Conservation (phyloP, 129 eudicot species). For the Erigeron canadensis region DNA sequence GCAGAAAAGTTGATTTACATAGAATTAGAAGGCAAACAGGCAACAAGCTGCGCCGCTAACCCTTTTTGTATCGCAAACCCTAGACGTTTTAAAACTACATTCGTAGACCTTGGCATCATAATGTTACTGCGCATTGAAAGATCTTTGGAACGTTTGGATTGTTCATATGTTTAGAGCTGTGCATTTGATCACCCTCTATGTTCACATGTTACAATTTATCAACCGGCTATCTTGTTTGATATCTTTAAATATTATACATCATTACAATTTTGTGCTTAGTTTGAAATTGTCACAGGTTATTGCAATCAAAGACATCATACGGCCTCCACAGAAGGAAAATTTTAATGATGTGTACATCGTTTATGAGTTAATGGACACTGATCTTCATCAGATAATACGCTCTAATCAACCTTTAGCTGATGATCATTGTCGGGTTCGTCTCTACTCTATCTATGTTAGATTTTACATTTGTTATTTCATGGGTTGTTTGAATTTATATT, state of each 20-base stretch:
- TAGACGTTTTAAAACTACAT: too few species aligned
- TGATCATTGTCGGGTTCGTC: slow-evolving; percentile 99
- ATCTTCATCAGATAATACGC: slow-evolving; percentile 94
- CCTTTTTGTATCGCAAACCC: too few species aligned
- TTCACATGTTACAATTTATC: background rate
- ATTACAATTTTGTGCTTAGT: slow-evolving; percentile 3
- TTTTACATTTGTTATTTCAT: too few species aligned
- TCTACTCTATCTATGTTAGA: too few species aligned
- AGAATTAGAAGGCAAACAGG: too few species aligned
- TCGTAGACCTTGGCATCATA: too few species aligned
- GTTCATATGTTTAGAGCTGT: background rate
- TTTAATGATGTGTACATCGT: slow-evolving; percentile 95
- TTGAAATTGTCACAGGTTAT: slow-evolving; percentile 55
- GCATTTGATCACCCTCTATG: background rate
- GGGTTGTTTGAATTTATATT: too few species aligned
- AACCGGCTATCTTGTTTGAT: background rate
- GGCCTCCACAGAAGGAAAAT: slow-evolving; percentile 87
- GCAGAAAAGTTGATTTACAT: too few species aligned
- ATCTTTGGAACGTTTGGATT: slow-evolving; percentile 4
- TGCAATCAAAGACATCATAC: slow-evolving; percentile 82
- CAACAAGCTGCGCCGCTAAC: too few species aligned
- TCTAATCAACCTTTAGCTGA: slow-evolving; percentile 87
- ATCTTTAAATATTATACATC: background rate
- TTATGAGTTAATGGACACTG: slow-evolving; percentile 94
- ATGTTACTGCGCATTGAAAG: too few species aligned